Base-by-base conservation (phyloP, 1,139 yeast species). In the Suhomyces taliae region DNA sequence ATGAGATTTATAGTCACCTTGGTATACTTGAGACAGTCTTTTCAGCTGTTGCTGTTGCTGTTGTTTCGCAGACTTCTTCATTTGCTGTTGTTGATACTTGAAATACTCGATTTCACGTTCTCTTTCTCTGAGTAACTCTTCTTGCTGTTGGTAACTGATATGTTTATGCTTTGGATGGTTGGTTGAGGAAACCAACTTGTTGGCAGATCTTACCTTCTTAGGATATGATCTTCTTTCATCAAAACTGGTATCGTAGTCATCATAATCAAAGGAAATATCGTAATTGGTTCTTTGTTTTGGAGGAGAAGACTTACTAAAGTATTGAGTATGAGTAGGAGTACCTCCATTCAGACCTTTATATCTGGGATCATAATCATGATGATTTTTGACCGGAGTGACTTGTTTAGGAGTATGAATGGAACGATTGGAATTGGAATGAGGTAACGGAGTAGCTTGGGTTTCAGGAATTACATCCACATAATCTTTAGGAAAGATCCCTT, bases 401-500 rank as follows among this genome's bases (percentile, higher is more conserved):
- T 44, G 44, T 11, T 41, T 44, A 8, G 50, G 50, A 11, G 50
- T 47, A 35, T 39, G 41, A 6, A 58, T 47, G 49, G 58, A 52
- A 19, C 43, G 27, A 26, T 44, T 51, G 42, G 60, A 53, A 19
- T 49, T 43, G 10, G 57, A 55, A 37, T 50, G 51, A 34, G 54
- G 48, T 38, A 55, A 50, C 34, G 32, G 39, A 12, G 39, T 2
- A 36, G 37, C 35, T 29, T 4, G 32, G 7, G 43, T 9, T 10
- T 48, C 70, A 45, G 71, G 80, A 43, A 82, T 67, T 40, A 78
- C 61, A 50, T 81, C 83, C n/a, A 90, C 97, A 62, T 87, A 91
- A 59, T 90, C 93, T 43, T 84, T 79, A 1, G 98, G 98, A 59
- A 93, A 91, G 45, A 83, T 76, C 0, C 99, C 99, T 40, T 83